A percentile compares a stretch with the other conserved stretches of the same genome.
Conservation (phyloP, 441 rosid genomes). For the Manihot esculenta region DNA sequence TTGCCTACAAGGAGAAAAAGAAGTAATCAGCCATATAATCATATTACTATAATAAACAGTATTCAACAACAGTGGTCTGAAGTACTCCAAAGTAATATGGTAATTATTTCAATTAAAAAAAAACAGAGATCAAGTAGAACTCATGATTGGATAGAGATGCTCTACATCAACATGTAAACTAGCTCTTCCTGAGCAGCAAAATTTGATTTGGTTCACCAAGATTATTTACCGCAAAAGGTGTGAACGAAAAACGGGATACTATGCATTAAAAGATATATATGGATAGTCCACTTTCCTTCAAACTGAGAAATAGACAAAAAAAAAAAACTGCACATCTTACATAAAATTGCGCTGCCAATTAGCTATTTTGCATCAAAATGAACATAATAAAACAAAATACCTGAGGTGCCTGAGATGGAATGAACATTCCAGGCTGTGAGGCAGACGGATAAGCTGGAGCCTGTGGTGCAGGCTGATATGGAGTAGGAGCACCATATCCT, state of each 20-base stretch:
- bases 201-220: background rate
- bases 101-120: background rate
- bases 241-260: background rate
- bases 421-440: constrained; percentile 37
- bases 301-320: background rate
- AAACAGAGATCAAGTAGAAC: background rate
- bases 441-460: constrained; percentile 47
- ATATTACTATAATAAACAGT: background rate
- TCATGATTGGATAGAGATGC: background rate
- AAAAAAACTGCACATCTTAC: background rate
- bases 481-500: constrained; percentile 48
- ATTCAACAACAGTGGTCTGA: background rate
- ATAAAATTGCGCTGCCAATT: background rate
- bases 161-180: background rate
- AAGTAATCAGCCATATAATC: constrained; percentile 13
- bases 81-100: background rate
- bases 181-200: background rate
- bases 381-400: constrained; percentile 34
- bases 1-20: constrained; percentile 43
- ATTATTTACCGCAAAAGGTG: background rate
- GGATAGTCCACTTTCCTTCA: background rate
- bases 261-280: background rate
- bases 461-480: constrained; percentile 53
- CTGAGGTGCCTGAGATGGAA: constrained; percentile 60
- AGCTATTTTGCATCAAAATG: constrained; percentile 2